Evolutionary conservation across 2,329 filamentous ascomycete species (phyloP).

Genomic region (Sporothrix protearum): DNA sequence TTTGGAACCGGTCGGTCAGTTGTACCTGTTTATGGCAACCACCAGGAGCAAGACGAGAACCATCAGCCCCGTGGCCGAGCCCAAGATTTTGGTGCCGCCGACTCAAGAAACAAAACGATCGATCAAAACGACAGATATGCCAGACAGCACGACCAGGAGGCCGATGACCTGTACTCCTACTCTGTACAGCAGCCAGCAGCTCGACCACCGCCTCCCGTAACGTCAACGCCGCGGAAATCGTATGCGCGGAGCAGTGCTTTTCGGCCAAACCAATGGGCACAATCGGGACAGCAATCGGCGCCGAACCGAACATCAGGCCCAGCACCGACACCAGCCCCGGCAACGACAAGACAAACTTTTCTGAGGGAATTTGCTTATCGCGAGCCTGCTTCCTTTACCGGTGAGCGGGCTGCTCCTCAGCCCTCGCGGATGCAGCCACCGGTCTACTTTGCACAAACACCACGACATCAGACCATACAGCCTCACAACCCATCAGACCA

Average conservation of each 20-base stretch:
- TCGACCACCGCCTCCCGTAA: neutral
- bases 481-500: neutral
- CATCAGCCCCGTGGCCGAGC: neutral
- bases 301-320: neutral
- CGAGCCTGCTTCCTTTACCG: neutral
- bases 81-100: neutral
- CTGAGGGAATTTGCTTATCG: constrained; percentile 2
- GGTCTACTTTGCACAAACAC: neutral
- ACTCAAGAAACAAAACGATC: neutral
- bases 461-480: neutral
- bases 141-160: neutral
- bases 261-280: constrained; percentile 19
- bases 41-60: neutral
- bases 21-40: neutral
- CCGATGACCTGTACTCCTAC: neutral
- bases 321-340: neutral
- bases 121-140: neutral
- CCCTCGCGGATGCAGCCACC: neutral
- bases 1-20: constrained; percentile 18
- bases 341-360: neutral
- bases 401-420: neutral
- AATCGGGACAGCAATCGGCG: neutral
- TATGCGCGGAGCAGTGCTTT: neutral
- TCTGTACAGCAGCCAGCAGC: neutral
- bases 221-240: neutral